A percentile compares a stretch with the other conserved stretches of the same genome.
Evolutionary conservation across 176 grass and related monocot species (phyloP).

Genomic region (Aechmea fasciata): DNA sequence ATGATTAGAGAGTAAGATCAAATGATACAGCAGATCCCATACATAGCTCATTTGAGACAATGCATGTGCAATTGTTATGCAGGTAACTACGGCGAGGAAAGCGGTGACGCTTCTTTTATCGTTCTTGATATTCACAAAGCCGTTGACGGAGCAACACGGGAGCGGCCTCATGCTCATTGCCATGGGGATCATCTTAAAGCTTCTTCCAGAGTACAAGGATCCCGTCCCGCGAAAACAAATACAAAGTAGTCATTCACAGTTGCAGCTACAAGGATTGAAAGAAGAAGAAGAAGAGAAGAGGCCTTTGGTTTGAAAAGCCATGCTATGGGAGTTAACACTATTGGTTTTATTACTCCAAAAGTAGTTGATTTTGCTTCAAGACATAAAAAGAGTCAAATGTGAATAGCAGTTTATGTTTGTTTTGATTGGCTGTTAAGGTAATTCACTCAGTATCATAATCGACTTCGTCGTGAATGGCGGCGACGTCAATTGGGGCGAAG

Average conservation of each 20-base stretch:
- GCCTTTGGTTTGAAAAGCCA: constrained; percentile 27
- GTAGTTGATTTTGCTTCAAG: no score
- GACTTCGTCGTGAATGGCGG: no score
- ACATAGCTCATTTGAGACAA: not conserved
- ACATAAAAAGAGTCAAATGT: no score
- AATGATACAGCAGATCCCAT: not conserved
- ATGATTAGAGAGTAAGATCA: no score
- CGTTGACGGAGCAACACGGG: constrained; percentile 70
- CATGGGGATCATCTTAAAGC: constrained; percentile 82
- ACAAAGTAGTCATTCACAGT: constrained; percentile 14
- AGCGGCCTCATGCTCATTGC: constrained; percentile 59
- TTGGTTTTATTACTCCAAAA: no score
- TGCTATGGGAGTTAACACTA: no score
- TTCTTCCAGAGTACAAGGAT: constrained; percentile 62
- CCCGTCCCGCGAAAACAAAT: constrained; percentile 6
- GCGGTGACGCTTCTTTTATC: constrained; percentile 79
- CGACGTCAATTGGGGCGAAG: no score
- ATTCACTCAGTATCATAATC: no score
- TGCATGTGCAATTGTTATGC: not conserved
- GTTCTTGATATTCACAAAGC: constrained; percentile 94
- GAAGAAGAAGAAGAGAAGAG: constrained; percentile 35
- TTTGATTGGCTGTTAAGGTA: no score
- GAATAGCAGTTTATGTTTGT: no score
- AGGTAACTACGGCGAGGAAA: constrained; percentile 82
- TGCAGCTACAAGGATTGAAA: constrained; percentile 9